Evolutionary conservation across 345 rosid species (phyloP).

Genomic region (Clausena lansium): DNA sequence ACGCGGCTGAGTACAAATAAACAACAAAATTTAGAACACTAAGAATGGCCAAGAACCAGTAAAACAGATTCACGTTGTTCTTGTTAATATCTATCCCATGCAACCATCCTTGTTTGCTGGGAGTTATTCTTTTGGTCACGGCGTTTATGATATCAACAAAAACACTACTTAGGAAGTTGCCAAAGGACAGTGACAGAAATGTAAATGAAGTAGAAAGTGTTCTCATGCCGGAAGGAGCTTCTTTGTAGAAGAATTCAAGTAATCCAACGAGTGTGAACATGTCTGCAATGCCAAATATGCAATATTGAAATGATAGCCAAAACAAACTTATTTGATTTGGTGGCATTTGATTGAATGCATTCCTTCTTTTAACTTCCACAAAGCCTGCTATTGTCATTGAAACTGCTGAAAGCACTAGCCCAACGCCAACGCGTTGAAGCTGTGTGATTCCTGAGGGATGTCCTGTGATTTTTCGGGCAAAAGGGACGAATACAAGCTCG

Average conservation of each 20-base stretch:
- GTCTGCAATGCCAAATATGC: conserved; percentile 43
- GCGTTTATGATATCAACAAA: conserved; percentile 33
- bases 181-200: conserved; percentile 33
- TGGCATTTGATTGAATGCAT: conserved; percentile 1
- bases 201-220: conserved; percentile 47
- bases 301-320: conserved; percentile 41
- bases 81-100: conserved; percentile 29
- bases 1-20: conserved; percentile 33
- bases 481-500: conserved; percentile 36
- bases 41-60: conserved; percentile 44
- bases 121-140: conserved; percentile 26
- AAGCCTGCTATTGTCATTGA: conserved; percentile 43
- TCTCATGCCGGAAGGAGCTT: conserved; percentile 43
- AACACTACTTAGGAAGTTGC: conserved; percentile 38
- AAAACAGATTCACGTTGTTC: conserved; percentile 42
- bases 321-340: conserved; percentile 30
- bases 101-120: conserved; percentile 45
- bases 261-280: conserved; percentile 49
- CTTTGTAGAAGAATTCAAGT: conserved; percentile 47
- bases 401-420: conserved; percentile 38
- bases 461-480: conserved; percentile 32
- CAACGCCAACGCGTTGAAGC: conserved; percentile 42
- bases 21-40: conserved; percentile 33
- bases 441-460: conserved; percentile 44
- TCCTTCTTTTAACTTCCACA: conserved; percentile 43